Conservation (phyloP, 345 rosid genomes). For the Populus tremula region DNA sequence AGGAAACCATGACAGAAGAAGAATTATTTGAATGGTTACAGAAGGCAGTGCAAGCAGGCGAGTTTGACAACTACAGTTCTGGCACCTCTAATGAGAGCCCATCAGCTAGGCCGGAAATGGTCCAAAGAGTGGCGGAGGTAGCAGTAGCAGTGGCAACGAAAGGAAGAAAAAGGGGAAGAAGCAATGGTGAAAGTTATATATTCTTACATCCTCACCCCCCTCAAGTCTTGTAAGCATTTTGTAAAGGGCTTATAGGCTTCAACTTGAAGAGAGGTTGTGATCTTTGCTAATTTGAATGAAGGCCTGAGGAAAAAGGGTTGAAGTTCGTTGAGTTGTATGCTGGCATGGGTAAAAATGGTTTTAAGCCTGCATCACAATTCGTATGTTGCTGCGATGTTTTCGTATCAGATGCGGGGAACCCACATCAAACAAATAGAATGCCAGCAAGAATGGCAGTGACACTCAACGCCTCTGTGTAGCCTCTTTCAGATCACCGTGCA, state of each 20-base stretch:
- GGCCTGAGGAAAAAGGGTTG: background rate
- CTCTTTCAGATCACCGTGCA: background rate
- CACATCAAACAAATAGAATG: background rate
- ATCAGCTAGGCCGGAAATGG: constrained; percentile 38
- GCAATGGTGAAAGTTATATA: constrained; percentile 51
- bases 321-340: constrained; percentile 12
- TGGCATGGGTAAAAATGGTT: background rate
- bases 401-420: background rate
- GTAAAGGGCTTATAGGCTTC: constrained; percentile 8
- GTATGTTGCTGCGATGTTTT: background rate
- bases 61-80: constrained; percentile 51
- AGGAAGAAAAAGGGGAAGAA: constrained; percentile 81
- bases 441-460: background rate
- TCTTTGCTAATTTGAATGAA: background rate
- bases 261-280: background rate
- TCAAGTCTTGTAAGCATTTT: constrained; percentile 15
- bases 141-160: constrained; percentile 39
- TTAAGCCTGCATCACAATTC: constrained; percentile 4
- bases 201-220: background rate
- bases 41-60: constrained; percentile 77
- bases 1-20: constrained; percentile 88
- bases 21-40: constrained; percentile 84
- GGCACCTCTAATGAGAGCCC: constrained; percentile 38
- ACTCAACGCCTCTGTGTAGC: background rate
- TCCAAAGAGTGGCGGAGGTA: constrained; percentile 35